These are phyloP conservation scores for Chlamydomonas asymmetrica DNA, from an alignment of 139 green algal genomes.

Conservation along the genomic window DNA sequence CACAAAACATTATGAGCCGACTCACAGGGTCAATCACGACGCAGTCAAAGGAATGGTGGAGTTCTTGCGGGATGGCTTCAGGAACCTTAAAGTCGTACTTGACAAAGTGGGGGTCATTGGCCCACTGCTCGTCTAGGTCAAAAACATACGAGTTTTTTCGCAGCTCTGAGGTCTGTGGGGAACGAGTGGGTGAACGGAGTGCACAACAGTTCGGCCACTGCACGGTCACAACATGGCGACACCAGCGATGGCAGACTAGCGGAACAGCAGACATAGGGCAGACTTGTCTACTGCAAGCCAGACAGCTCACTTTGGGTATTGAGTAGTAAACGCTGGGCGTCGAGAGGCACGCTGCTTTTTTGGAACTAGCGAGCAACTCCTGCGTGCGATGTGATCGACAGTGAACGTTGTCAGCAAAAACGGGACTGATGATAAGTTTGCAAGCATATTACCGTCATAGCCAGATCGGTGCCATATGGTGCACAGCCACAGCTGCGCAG, in stretches of 20 bases:
- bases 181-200: neutral
- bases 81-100: conserved; percentile 75
- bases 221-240: no score
- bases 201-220: neutral
- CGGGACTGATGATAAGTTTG: neutral
- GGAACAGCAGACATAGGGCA: neutral
- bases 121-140: conserved; percentile 72
- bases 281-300: neutral
- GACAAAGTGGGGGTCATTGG: conserved; percentile 56
- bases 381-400: no score
- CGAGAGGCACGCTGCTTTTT: conserved; percentile 54
- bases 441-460: neutral
- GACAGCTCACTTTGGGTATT: conserved; percentile 36
- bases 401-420: no score
- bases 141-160: conserved; percentile 48
- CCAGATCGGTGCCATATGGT: no score
- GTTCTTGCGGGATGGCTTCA: conserved; percentile 42
- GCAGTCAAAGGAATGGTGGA: conserved; percentile 67
- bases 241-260: neutral
- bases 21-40: conserved; percentile 67
- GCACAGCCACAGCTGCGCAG: neutral
- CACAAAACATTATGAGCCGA: neutral
- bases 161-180: conserved; percentile 42
- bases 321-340: conserved; percentile 71
- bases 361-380: conserved; percentile 38